These are phyloP conservation scores for Vanderwaltozyma polyspora DNA, from an alignment of 805 yeast species.

Conservation along the genomic window DNA sequence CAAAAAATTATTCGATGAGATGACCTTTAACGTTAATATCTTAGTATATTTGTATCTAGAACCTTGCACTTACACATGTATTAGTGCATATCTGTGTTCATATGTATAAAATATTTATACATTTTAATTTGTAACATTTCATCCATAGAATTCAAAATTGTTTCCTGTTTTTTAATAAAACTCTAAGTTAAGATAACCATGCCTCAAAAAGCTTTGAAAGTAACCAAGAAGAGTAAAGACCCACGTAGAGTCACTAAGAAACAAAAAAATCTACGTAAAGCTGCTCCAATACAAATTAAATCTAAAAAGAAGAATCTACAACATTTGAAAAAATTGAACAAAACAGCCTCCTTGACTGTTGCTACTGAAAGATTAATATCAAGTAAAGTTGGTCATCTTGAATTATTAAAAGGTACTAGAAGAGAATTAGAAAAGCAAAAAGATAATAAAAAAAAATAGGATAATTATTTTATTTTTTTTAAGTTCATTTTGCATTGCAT, in stretches of 20 bases:
- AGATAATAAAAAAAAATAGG: constrained; percentile 7
- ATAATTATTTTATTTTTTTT: neutral
- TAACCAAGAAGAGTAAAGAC: constrained; percentile 31
- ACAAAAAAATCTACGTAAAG: constrained; percentile 52
- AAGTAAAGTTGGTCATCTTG: constrained; percentile 88
- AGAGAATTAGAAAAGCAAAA: constrained; percentile 60
- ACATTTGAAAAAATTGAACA: constrained; percentile 44
- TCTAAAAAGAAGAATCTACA: constrained; percentile 49
- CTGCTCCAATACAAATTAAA: constrained; percentile 64
- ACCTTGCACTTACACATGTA: too few relatives aligned
- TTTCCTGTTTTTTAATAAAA: too few relatives aligned
- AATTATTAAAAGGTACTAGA: constrained; percentile 81
- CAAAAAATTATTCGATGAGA: too few relatives aligned
- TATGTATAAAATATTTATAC: too few relatives aligned
- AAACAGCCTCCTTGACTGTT: constrained; percentile 38
- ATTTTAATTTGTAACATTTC: too few relatives aligned
- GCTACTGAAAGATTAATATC: constrained; percentile 79
- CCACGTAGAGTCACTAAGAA: constrained; percentile 42
- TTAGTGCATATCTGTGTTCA: too few relatives aligned
- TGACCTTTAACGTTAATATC: too few relatives aligned
- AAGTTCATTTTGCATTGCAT: too few relatives aligned
- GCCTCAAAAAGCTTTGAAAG: constrained; percentile 68
- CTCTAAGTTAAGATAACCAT: too few relatives aligned
- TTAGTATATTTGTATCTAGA: too few relatives aligned
- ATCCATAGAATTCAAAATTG: too few relatives aligned